Base-by-base conservation (phyloP, 257 asterid genomes). In the Rauvolfia tetraphylla region DNA sequence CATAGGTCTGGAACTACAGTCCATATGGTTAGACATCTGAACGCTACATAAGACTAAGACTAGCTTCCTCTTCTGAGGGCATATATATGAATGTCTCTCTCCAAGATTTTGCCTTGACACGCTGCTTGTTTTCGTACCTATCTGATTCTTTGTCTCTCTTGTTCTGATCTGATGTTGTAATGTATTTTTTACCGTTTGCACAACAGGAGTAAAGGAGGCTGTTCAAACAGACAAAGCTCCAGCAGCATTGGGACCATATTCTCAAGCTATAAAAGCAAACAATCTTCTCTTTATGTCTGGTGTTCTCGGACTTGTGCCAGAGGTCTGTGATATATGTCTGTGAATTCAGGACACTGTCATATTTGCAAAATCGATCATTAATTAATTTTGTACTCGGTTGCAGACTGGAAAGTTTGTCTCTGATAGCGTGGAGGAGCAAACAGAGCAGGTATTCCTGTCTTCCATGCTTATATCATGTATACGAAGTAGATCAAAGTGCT, bases 221-320 rank as follows among this genome's bases (percentile, higher is more conserved):
- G 85, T 95, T 68, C 82, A 80, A 73, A 93, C 98, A 17, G 98
- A 92, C 25, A 93, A 91, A 76, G 98, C 99, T 67, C 98, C 99
- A 0, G 96, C 96, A 10, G 99, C 99, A 41, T 77, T 95, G 87
- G 99, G 99, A 44, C 98, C 99, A 6, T 95, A 95, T 80, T 90
- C 94, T 68, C 99, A 95, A 86, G 98, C 99, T 80, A 90, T 93
- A 54, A 93, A 93, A 78, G 87, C 96, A 2, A 92, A 93, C 72
- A 90, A 91, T 68, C 85, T 90, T 87, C 86, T 95, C 72, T 95
- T 91, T 46, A 81, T 93, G 77, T 91, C 99, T 65, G 99, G 99
- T 20, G 87, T 83, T 78, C 78, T 85, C 74, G 88, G 88, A 62
- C 84, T 85, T 63, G 72, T 85, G 54, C 99, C 99, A 3, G 97